A percentile compares a stretch with the other conserved stretches of the same genome.
These are phyloP conservation scores for Rhizopogon vulgaris DNA, from an alignment of 768 basidiomycete species.

Conservation along the genomic window DNA sequence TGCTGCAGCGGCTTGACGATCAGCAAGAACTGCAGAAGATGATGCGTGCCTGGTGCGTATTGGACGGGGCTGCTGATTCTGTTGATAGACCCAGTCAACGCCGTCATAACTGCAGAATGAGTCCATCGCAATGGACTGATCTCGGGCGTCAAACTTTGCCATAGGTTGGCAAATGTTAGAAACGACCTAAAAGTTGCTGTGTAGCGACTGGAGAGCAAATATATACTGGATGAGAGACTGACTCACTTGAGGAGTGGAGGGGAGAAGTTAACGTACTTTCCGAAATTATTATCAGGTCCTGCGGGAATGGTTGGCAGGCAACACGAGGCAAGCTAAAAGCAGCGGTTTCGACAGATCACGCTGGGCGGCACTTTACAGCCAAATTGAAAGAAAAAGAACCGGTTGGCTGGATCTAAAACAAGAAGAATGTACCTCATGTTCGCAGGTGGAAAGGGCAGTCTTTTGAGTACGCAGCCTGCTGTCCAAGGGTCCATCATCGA, in stretches of 20 bases:
- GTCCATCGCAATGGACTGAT: slow-evolving; percentile 23
- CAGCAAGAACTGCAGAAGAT: slow-evolving; percentile 8
- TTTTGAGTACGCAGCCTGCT: background rate
- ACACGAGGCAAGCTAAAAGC: slow-evolving; percentile 30
- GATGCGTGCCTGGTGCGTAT: slow-evolving; percentile 19
- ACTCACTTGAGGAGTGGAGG: slow-evolving; percentile 7
- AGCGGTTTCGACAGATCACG: slow-evolving; percentile 16
- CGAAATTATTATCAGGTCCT: slow-evolving; percentile 27
- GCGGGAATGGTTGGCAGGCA: slow-evolving; percentile 19
- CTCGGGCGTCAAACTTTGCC: slow-evolving; percentile 17
- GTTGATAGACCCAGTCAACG: slow-evolving; percentile 20
- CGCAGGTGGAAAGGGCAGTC: background rate
- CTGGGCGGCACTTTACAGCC: slow-evolving; percentile 17
- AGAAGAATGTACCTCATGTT: slow-evolving; percentile 3
- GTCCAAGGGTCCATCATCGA: background rate
- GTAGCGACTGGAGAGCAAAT: slow-evolving; percentile 9
- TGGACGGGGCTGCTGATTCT: slow-evolving; percentile 7
- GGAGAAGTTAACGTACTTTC: slow-evolving; percentile 20
- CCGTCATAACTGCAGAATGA: slow-evolving; percentile 29
- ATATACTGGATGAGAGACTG: slow-evolving; percentile 11
- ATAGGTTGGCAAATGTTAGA: slow-evolving; percentile 11
- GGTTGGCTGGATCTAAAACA: slow-evolving; percentile 9
- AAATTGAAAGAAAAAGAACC: slow-evolving; percentile 1
- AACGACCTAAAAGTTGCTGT: slow-evolving; percentile 14
- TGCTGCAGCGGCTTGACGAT: slow-evolving; percentile 12